Base-by-base conservation (phyloP, 441 rosid genomes). In the Pelargonium hybrid region DNA sequence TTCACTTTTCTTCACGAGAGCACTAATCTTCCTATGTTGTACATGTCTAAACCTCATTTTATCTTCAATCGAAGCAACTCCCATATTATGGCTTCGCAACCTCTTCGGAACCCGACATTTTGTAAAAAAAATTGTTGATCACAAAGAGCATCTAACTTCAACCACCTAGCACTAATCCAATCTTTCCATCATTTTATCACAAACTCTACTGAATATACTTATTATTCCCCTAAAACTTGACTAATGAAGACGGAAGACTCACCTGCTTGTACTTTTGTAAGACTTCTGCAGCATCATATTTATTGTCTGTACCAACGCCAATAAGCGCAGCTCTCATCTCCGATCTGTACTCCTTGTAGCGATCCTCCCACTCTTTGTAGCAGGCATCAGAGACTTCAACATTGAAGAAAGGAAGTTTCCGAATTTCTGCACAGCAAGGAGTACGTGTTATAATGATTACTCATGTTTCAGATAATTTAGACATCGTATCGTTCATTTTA, bases 231-330 rank as follows among this genome's bases (percentile, higher is more conserved):
- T 20, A 5, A 25, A 47, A 47, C n/a, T 47, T 14, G 15, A 47
- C 52, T 47, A 47, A 47, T 10, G 52, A 21, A 56, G 62, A 1
- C 29, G 21, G 63, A 57, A 57, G 23, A 18, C 0, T 57, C 62
- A 90, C 92, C 90, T 79, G 74, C 65, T 84, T 86, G 76, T 85
- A 88, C 56, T 76, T 79, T 8, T 69, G 43, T 25, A 65, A 59
- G 34, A 87, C 77, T 9, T 66, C 83, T 4, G 69, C 17, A 0
- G 86, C 70, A 56, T 77, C 68, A 0, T 66, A 70, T 0, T 65
- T 50, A 61, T 41, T 79, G 18, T 67, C 67, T 26, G 7, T 20
- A 3, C 54, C 21, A 37, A 20, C 37, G 1, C n/a, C n/a, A n/a
- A n/a, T 2, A 0, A 9, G 5, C n/a, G 82, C 87, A 23, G 3